Evolutionary conservation across 2,329 filamentous ascomycete genomes (phyloP), one percentile per base, ranked within the genome.

Genomic region (Macrophomina tecta): DNA sequence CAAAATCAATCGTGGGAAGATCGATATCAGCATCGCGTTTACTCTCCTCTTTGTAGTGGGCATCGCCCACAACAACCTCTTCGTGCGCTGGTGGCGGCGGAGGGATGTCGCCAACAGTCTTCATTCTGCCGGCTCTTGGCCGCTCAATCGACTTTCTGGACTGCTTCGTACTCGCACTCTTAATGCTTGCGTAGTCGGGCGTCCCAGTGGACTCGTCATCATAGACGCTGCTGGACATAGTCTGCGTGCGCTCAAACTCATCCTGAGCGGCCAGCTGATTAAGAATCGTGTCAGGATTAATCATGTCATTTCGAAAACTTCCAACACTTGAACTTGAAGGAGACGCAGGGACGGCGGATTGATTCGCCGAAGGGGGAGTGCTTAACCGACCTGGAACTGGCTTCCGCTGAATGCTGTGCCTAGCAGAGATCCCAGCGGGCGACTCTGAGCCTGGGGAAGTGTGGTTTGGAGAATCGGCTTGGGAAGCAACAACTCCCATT

Each of bases 1-100:
- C 94, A 79, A 97, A 97, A 76, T 97, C 90, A 69, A 97, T 87
- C 4, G 85, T 81, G 0, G 92, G 92, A 68, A 97, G 88, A 66
- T 87, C 84, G 30, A 86, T 82, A 64, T 69, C 72, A 34, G 60
- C 38, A n/a, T 69, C 67, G 45, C 79, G 30, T 49, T 78, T 75
- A 53, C 77, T 72, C 56, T 64, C 66, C 36, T 64, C 60, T 75
- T 72, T 70, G 70, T 83, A 83, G 68, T 75, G 81, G 68, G 78
- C 78, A 73, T 85, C 83, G 16, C 82, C 81, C 64, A 83, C 82
- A 56, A 80, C 80, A 68, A 82, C 73, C 36, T 82, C 80, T 49
- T 77, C 80, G 67, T 70, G 68, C 16, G 74, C 75, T n/a, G 81
- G 72, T 42, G 81, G 80, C 6, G 53, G 48, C 14, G 64, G 64